Evolutionary conservation across 768 basidiomycete species (phyloP).

Genomic region (Boletus huronensis): DNA sequence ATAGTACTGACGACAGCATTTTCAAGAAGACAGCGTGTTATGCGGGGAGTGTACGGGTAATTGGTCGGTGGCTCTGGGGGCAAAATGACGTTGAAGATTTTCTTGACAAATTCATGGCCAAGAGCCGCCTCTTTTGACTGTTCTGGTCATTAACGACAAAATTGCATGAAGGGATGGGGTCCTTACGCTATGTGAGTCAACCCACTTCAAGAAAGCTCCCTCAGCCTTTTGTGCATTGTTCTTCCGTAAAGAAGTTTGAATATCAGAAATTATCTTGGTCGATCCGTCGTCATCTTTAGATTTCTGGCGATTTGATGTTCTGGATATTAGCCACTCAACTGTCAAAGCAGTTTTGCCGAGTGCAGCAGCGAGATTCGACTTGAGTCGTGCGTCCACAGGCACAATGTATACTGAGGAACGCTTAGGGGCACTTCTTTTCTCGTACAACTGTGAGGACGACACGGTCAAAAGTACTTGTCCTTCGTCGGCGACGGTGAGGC

Average conservation of each 20-base stretch:
- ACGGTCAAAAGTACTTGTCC: slow-evolving; percentile 53
- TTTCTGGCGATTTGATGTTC: neutral
- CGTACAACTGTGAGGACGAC: slow-evolving; percentile 31
- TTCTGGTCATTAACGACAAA: slow-evolving; percentile 1
- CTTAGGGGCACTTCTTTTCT: slow-evolving; percentile 8
- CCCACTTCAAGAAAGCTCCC: slow-evolving; percentile 60
- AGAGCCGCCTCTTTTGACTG: slow-evolving; percentile 20
- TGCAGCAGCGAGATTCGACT: slow-evolving; percentile 61
- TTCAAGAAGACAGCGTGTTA: slow-evolving; percentile 57
- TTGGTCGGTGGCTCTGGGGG: slow-evolving; percentile 35
- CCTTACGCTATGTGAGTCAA: slow-evolving; percentile 35
- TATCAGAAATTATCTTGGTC: slow-evolving; percentile 34
- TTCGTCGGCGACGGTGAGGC: slow-evolving; percentile 34
- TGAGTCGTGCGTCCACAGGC: slow-evolving; percentile 49
- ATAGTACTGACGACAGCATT: slow-evolving; percentile 50
- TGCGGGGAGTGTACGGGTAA: slow-evolving; percentile 52
- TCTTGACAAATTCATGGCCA: slow-evolving; percentile 56
- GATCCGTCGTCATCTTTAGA: slow-evolving; percentile 18
- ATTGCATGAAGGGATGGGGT: neutral
- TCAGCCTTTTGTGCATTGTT: slow-evolving; percentile 52
- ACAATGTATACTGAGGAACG: slow-evolving; percentile 58
- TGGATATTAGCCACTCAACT: slow-evolving; percentile 42
- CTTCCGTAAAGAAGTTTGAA: slow-evolving; percentile 41
- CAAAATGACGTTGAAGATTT: slow-evolving; percentile 50
- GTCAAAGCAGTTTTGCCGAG: slow-evolving; percentile 50